Base-by-base conservation (phyloP, 2,329 filamentous ascomycete species). In the Ophiocordyceps camponoti-leonardi region DNA sequence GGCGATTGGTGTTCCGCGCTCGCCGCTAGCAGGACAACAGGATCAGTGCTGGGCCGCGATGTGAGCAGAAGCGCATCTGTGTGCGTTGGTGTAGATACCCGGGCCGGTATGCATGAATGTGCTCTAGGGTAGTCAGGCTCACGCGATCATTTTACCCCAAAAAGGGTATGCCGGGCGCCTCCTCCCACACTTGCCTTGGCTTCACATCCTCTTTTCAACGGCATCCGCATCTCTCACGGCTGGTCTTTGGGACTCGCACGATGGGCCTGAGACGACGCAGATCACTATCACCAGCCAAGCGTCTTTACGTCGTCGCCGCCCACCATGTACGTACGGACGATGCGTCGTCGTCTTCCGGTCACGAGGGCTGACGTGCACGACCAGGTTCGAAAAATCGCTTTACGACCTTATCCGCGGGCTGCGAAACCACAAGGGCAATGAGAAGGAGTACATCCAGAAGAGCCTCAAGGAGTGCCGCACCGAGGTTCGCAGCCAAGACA, bases 361-460 rank as follows among this genome's bases (percentile, higher is more conserved):
- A 35, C 11, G 13, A 23, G 19, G 11, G 19, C 19, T 41, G 19
- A 26, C 41, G 14, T 23, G 10, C 41, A 16, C 19, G 28, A 20
- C 47, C 26, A 96, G 88, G 92, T 98, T 98, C 68, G 92, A 98
- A 66, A 98, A 98, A 67, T 95, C 92, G 40, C 77, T 98, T 19
- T 94, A 95, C 66, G 90, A 96, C 77, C 88, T 98, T 71, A 98
- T 98, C 57, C 79, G 88, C 65, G 92, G 92, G 57, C 71, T 98
- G 59, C 82, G 92, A 53, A 92, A 90, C 61, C 88, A 96, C 69
- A 95, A 94, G 65, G 90, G 90, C 56, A 83, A 81, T 59, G 92
- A 98, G 67, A 84, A 83, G 62, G 86, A 93, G 60, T 98, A 96
- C 64, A 93, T 98, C 49, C 83, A 94, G 60, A 82, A 86, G 62